Evolutionary conservation across 164 flowering plant species (phyloP).

Genomic region (Kalanchoe fedtschenkoi): DNA sequence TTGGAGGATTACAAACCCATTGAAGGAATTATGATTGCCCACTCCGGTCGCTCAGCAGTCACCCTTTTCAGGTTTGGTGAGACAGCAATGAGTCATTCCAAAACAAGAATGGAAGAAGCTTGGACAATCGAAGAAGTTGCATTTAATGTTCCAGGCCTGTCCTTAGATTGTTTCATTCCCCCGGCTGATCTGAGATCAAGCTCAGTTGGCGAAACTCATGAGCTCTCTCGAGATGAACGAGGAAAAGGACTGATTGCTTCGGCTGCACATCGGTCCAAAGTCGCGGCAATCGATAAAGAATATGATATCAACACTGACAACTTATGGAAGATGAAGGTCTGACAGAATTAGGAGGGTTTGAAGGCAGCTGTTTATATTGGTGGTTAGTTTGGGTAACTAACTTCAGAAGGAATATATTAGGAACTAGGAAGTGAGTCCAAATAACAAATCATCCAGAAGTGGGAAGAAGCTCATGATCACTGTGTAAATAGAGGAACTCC

Average conservation of each 20-base stretch:
- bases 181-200: constrained; percentile 65
- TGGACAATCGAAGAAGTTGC: constrained; percentile 86
- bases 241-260: constrained; percentile 28
- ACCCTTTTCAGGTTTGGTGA: constrained; percentile 77
- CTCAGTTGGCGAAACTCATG: constrained; percentile 57
- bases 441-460: not conserved
- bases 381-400: not conserved
- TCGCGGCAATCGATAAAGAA: constrained; percentile 50
- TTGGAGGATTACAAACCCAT: constrained; percentile 61
- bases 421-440: not conserved
- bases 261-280: constrained; percentile 49
- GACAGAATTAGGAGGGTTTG: constrained; percentile 16
- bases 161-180: constrained; percentile 72
- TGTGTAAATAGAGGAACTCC: not conserved
- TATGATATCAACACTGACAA: constrained; percentile 26
- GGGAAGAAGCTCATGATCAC: not conserved
- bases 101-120: constrained; percentile 75
- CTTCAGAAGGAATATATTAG: not conserved
- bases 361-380: constrained; percentile 46
- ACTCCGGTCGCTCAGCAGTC: constrained; percentile 62
- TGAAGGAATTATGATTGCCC: constrained; percentile 73
- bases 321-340: constrained; percentile 60
- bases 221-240: constrained; percentile 54
- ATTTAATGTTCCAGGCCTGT: constrained; percentile 62
- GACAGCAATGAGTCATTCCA: constrained; percentile 69